Evolutionary conservation across 179 eudicot genomes (phyloP).

Genomic region (Camellia oleifera): DNA sequence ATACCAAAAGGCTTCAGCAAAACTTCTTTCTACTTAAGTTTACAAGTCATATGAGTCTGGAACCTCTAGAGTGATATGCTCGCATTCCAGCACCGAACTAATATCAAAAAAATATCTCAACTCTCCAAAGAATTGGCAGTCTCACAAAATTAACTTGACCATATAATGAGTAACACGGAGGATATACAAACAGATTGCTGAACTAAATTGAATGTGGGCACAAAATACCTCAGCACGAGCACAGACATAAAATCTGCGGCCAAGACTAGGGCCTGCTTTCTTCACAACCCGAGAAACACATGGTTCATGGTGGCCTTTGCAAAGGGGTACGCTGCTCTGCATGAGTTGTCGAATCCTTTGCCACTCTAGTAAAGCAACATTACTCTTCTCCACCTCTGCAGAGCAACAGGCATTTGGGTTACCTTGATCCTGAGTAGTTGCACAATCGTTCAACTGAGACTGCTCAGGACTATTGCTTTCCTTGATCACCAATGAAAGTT

Average conservation of each 20-base stretch:
- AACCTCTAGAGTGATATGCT: background rate
- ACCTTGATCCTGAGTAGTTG: conserved; percentile 28
- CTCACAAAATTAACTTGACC: background rate
- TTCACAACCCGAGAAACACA: conserved; percentile 86
- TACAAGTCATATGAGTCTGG: background rate
- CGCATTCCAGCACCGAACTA: background rate
- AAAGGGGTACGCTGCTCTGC: conserved; percentile 88
- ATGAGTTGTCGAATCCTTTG: conserved; percentile 86
- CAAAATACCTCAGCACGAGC: conserved; percentile 86
- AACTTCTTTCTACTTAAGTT: background rate
- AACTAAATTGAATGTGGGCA: background rate
- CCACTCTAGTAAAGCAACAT: conserved; percentile 73
- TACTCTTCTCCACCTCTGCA: conserved; percentile 47
- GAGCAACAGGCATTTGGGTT: conserved; percentile 21
- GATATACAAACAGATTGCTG: background rate
- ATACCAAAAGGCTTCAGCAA: background rate
- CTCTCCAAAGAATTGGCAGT: background rate
- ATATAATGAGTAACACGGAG: no score
- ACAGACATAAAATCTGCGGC: conserved; percentile 87
- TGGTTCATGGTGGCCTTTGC: conserved; percentile 87
- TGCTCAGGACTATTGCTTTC: conserved; percentile 20
- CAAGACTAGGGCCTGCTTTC: conserved; percentile 83
- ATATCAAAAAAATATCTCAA: background rate
- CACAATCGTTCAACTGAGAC: conserved; percentile 16
- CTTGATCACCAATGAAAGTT: conserved; percentile 22